phyloP scores from a whole-genome alignment of 192 early-diverging fungal species.

The Coemansia sp. region DNA sequence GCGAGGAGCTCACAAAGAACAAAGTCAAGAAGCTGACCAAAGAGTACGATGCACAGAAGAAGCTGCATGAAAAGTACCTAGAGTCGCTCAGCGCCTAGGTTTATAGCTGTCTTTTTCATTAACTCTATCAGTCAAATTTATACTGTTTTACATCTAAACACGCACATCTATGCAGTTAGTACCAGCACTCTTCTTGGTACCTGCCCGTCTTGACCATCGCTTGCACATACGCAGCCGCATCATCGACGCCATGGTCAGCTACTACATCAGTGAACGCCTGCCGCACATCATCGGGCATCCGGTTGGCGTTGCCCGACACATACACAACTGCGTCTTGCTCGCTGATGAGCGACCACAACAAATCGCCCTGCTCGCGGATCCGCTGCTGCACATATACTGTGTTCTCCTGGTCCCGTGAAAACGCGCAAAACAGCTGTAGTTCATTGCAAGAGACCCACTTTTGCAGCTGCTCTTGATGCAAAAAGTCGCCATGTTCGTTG shows the following conservation, averaged over 20 bases:
- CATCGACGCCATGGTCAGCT: not conserved
- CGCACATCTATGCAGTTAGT: not conserved
- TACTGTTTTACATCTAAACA: too few species aligned
- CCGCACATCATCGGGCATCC: constrained; percentile 47
- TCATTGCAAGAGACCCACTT: constrained; percentile 44
- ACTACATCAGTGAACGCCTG: constrained; percentile 32
- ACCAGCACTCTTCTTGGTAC: constrained; percentile 83
- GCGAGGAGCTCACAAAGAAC: constrained; percentile 81
- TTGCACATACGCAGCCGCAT: constrained; percentile 9
- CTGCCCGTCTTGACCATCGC: constrained; percentile 64
- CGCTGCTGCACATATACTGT: constrained; percentile 42
- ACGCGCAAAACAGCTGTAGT: constrained; percentile 73
- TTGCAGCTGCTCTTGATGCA: constrained; percentile 71
- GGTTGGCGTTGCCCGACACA: constrained; percentile 66
- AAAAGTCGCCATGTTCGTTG: constrained; percentile 67
- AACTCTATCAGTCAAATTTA: too few species aligned
- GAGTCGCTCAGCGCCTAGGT: constrained; percentile 10
- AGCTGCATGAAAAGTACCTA: constrained; percentile 86
- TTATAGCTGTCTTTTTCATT: too few species aligned
- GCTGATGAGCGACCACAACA: constrained; percentile 68
- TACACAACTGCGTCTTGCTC: constrained; percentile 61
- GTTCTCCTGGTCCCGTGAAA: constrained; percentile 75
- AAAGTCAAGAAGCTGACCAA: constrained; percentile 86
- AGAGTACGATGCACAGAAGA: constrained; percentile 81
- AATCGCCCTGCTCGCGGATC: constrained; percentile 23